These are phyloP conservation scores for Monilinia aucupariae DNA, from an alignment of 2,329 filamentous ascomycete genomes.

Conservation along the genomic window DNA sequence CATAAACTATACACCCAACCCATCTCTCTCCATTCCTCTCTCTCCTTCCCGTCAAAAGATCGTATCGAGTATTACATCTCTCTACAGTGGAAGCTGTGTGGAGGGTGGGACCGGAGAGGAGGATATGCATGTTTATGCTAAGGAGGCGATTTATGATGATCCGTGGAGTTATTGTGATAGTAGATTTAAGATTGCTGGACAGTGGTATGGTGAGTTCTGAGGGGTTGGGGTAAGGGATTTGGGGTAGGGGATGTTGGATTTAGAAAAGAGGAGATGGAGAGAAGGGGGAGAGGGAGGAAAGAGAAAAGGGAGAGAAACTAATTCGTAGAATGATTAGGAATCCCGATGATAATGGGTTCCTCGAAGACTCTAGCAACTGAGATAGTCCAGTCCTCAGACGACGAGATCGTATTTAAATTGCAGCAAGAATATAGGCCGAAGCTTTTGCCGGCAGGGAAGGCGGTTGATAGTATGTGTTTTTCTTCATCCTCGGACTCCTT, in stretches of 20 bases:
- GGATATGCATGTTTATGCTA: slow-evolving; percentile 46
- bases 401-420: slow-evolving; percentile 44
- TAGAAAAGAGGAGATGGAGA: no score
- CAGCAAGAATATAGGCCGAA: slow-evolving; percentile 44
- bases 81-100: slow-evolving; percentile 44
- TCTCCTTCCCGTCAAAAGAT: slow-evolving; percentile 38
- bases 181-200: slow-evolving; percentile 46
- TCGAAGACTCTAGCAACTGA: slow-evolving; percentile 40
- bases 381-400: slow-evolving; percentile 37
- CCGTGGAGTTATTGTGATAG: slow-evolving; percentile 46
- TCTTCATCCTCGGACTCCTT: no score
- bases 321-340: slow-evolving; percentile 25
- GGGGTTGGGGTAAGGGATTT: no score
- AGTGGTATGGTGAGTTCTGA: slow-evolving; percentile 39
- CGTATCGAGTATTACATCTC: slow-evolving; percentile 39
- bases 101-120: slow-evolving; percentile 32
- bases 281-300: no score
- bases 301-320: background rate
- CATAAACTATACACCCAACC: slow-evolving; percentile 42
- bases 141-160: slow-evolving; percentile 44
- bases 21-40: slow-evolving; percentile 34
- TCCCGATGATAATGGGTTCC: slow-evolving; percentile 40
- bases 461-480: slow-evolving; percentile 3
- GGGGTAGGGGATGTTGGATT: background rate
- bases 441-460: slow-evolving; percentile 29